Conservation (phyloP, 1,284 basidiomycete genomes). For the Sanguinoderma infundibulare region DNA sequence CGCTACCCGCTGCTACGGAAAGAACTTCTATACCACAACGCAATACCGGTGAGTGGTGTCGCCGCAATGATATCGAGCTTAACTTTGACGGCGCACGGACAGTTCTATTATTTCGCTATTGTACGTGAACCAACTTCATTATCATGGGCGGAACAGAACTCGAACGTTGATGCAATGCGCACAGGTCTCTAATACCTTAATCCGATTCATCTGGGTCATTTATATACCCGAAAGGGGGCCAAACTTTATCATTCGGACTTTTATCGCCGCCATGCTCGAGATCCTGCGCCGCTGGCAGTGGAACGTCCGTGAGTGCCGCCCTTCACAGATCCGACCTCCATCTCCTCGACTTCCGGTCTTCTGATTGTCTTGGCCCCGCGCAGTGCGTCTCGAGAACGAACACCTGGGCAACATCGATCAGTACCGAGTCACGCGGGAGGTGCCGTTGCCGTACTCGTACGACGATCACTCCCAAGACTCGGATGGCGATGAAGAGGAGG, state of each 20-base stretch:
- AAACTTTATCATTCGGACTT: slow-evolving; percentile 61
- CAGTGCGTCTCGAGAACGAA: slow-evolving; percentile 86
- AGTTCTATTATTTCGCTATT: slow-evolving; percentile 80
- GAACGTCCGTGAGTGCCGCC: slow-evolving; percentile 77
- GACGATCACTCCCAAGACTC: slow-evolving; percentile 43
- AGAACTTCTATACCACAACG: slow-evolving; percentile 73
- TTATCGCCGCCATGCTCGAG: slow-evolving; percentile 77
- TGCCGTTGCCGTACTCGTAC: slow-evolving; percentile 75
- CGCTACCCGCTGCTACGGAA: slow-evolving; percentile 71
- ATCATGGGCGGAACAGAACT: neutral
- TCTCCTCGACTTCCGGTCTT: neutral
- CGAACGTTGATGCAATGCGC: neutral
- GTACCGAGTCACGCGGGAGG: slow-evolving; percentile 81
- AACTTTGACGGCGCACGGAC: slow-evolving; percentile 2
- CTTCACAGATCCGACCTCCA: neutral
- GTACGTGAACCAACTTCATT: slow-evolving; percentile 43
- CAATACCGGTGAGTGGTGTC: slow-evolving; percentile 54
- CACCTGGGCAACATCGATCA: slow-evolving; percentile 86
- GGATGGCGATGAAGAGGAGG: slow-evolving; percentile 43
- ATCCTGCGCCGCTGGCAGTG: slow-evolving; percentile 86
- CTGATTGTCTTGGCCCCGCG: slow-evolving; percentile 6
- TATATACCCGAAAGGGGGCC: slow-evolving; percentile 69
- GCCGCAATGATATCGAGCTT: neutral
- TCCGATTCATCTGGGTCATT: slow-evolving; percentile 84
- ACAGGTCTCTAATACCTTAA: slow-evolving; percentile 71